Evolutionary conservation across 306 rosid species (phyloP).

Genomic region (Pterocarpus macrocarpus): DNA sequence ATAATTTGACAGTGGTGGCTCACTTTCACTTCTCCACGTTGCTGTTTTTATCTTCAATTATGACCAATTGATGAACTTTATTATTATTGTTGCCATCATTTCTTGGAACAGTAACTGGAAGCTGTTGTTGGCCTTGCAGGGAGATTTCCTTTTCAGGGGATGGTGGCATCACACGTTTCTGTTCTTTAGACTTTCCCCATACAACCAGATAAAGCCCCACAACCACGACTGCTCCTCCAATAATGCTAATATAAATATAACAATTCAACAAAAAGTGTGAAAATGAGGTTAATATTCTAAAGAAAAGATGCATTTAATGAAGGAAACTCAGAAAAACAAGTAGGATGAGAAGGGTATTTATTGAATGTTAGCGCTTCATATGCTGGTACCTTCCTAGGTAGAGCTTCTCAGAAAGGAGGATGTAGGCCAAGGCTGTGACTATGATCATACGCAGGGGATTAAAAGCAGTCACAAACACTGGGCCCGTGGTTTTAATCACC

Average conservation of each 20-base stretch:
- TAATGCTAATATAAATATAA: slow-evolving; percentile 36
- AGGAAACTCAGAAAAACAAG: background rate
- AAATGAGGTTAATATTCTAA: background rate
- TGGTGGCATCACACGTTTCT: slow-evolving; percentile 9
- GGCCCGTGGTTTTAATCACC: slow-evolving; percentile 72
- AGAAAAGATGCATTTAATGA: background rate
- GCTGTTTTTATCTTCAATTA: background rate
- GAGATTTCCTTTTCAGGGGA: slow-evolving; percentile 29
- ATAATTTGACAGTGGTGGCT: background rate
- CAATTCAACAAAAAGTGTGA: background rate
- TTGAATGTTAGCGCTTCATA: background rate
- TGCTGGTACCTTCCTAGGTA: slow-evolving; percentile 72
- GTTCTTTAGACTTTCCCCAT: slow-evolving; percentile 56
- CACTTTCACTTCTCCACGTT: slow-evolving; percentile 9
- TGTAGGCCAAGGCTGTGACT: slow-evolving; percentile 59
- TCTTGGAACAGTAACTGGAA: slow-evolving; percentile 45
- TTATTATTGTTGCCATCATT: background rate
- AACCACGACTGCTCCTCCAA: slow-evolving; percentile 52
- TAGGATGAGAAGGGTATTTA: background rate
- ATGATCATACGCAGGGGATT: slow-evolving; percentile 81
- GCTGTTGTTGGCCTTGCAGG: slow-evolving; percentile 32
- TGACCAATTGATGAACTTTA: slow-evolving; percentile 3
- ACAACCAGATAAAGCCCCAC: slow-evolving; percentile 52
- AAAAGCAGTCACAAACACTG: slow-evolving; percentile 80
- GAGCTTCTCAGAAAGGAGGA: slow-evolving; percentile 68